A percentile compares a stretch with the other conserved stretches of the same genome.
Conservation (phyloP, 768 basidiomycete genomes). For the Rhodotorula kratochvilovae region DNA sequence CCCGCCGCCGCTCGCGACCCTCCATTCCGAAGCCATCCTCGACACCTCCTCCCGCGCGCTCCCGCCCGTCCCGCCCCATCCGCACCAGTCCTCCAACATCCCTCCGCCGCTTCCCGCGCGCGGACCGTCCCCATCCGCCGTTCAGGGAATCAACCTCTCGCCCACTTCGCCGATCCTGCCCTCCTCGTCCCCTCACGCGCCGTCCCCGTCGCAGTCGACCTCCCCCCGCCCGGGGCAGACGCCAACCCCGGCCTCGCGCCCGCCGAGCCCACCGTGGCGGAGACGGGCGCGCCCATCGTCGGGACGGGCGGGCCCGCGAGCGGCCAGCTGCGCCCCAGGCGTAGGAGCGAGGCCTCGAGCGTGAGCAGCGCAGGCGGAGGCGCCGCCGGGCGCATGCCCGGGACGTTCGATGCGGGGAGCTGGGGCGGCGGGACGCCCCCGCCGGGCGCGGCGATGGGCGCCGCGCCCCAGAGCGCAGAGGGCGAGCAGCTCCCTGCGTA, state of each 20-base stretch:
- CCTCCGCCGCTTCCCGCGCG: slow-evolving; percentile 3
- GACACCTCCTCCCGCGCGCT: not conserved
- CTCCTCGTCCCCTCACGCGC: slow-evolving; percentile 21
- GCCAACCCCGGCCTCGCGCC: slow-evolving; percentile 42
- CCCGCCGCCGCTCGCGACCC: slow-evolving; percentile 2
- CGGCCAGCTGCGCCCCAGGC: slow-evolving; percentile 40
- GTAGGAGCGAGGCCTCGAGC: not conserved
- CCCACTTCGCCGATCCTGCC: slow-evolving; percentile 9
- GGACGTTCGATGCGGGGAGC: slow-evolving; percentile 39
- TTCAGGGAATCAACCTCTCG: slow-evolving; percentile 8
- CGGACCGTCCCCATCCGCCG: not conserved
- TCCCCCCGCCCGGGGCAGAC: slow-evolving; percentile 44
- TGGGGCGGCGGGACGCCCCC: slow-evolving; percentile 32
- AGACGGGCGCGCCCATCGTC: slow-evolving; percentile 44
- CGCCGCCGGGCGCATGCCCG: not conserved
- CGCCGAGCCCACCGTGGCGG: slow-evolving; percentile 45
- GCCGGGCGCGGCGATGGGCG: not conserved
- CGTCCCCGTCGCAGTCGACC: slow-evolving; percentile 41
- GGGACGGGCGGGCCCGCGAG: slow-evolving; percentile 43
- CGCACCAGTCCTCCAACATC: not conserved
- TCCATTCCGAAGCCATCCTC: not conserved
- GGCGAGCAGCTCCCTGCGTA: slow-evolving; percentile 25
- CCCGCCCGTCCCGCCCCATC: not conserved
- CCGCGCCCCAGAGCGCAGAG: not conserved
- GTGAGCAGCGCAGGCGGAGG: slow-evolving; percentile 26